These are phyloP conservation scores for Xylariales sp. DNA, from an alignment of 2,329 filamentous ascomycete species.

Conservation along the genomic window DNA sequence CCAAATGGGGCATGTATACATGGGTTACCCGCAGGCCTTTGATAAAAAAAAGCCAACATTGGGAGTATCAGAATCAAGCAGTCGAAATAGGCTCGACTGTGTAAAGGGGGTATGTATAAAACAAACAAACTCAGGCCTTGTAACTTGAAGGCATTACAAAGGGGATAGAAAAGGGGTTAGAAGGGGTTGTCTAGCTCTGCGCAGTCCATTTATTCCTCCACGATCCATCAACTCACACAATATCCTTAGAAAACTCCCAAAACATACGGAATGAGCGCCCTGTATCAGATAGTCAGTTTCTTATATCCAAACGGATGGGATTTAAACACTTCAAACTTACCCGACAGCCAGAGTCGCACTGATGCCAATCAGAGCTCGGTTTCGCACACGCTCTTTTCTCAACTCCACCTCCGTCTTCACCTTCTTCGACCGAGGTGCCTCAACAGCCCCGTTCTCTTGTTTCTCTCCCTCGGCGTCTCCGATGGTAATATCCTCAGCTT, in stretches of 20 bases:
- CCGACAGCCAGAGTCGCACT: slow-evolving; percentile 84
- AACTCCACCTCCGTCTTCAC: slow-evolving; percentile 76
- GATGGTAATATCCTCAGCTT: slow-evolving; percentile 67
- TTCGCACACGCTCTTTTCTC: slow-evolving; percentile 81
- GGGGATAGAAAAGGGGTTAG: no score
- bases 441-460: slow-evolving; percentile 28
- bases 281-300: slow-evolving; percentile 8
- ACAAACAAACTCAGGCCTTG: slow-evolving; percentile 4
- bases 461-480: slow-evolving; percentile 54
- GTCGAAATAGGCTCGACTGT: not conserved
- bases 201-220: not conserved
- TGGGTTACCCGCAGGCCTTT: not conserved
- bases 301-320: slow-evolving; percentile 16
- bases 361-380: slow-evolving; percentile 79
- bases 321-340: slow-evolving; percentile 53
- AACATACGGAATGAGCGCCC: slow-evolving; percentile 46
- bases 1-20: not conserved
- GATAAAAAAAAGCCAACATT: no score
- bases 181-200: not conserved
- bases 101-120: slow-evolving; percentile 7
- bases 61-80: not conserved
- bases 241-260: slow-evolving; percentile 47
- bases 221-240: no score
- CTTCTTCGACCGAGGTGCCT: slow-evolving; percentile 63
- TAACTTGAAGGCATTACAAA: not conserved